A percentile compares a stretch with the other conserved stretches of the same genome.
Evolutionary conservation across 1,284 basidiomycete genomes (phyloP).

Genomic region (Malassezia japonica): DNA sequence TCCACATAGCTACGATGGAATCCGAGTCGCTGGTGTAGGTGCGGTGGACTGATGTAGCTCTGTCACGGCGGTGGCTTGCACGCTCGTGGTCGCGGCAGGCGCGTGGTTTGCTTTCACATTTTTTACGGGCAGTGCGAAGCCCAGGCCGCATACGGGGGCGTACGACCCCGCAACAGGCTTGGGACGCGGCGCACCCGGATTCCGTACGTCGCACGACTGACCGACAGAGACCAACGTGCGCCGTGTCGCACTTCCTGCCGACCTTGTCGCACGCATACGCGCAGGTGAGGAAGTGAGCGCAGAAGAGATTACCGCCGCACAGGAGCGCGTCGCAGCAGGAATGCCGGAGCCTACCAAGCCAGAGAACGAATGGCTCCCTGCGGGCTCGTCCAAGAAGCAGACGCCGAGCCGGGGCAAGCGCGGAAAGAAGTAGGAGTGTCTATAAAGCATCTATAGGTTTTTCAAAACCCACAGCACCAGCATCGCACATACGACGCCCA

Average conservation of each 20-base stretch:
- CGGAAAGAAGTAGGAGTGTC: conserved; percentile 5
- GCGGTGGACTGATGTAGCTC: neutral
- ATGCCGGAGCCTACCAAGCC: conserved; percentile 1
- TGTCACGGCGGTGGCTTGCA: neutral
- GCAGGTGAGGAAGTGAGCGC: conserved; percentile 30
- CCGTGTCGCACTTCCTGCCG: conserved; percentile 24
- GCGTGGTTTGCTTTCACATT: neutral
- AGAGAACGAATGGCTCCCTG: conserved; percentile 20
- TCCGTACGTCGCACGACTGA: conserved; percentile 16
- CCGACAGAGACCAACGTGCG: conserved; percentile 24
- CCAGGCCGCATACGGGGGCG: neutral
- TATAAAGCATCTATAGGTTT: conserved; percentile 1
- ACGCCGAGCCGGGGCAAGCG: neutral
- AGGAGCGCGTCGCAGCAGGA: conserved; percentile 11
- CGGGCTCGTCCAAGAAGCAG: neutral
- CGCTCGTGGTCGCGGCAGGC: neutral
- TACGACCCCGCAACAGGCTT: conserved; percentile 33
- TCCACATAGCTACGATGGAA: conserved; percentile 4
- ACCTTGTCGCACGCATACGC: conserved; percentile 28
- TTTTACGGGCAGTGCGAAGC: neutral
- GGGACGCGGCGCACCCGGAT: conserved; percentile 32
- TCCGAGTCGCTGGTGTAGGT: neutral
- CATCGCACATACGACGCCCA: conserved; percentile 8
- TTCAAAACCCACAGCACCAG: conserved; percentile 10
- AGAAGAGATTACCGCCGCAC: conserved; percentile 29